Conservation (phyloP, 1,284 basidiomycete species). For the Apiotrichum laibachii region DNA sequence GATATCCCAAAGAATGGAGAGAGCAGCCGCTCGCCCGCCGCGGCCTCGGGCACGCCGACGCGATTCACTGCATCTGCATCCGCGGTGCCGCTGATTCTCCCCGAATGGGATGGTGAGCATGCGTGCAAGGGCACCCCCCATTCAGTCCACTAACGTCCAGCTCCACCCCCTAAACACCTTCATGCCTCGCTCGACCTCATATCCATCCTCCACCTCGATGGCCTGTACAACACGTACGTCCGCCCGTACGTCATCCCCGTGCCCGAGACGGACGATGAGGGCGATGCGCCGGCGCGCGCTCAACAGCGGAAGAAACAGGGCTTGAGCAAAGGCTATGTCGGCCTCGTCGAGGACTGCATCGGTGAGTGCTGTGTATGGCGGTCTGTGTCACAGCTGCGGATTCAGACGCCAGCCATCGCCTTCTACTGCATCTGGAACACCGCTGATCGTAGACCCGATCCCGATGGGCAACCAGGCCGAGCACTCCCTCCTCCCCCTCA, state of each 20-base stretch:
- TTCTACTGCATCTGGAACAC: no score
- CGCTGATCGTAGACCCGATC: slow-evolving; percentile 29
- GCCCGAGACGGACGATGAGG: slow-evolving; percentile 26
- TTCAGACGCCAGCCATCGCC: no score
- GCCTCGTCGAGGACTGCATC: slow-evolving; percentile 44
- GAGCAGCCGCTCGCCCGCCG: slow-evolving; percentile 26
- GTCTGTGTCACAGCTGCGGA: no score
- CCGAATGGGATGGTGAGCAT: slow-evolving; percentile 39
- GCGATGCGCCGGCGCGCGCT: slow-evolving; percentile 9
- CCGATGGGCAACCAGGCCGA: slow-evolving; percentile 32
- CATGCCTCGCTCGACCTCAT: slow-evolving; percentile 45
- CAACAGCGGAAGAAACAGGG: slow-evolving; percentile 20
- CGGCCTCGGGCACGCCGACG: not conserved
- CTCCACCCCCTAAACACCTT: slow-evolving; percentile 32
- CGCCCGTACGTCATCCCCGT: slow-evolving; percentile 36
- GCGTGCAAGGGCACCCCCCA: no score
- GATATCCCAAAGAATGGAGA: slow-evolving; percentile 39
- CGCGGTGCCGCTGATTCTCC: slow-evolving; percentile 25
- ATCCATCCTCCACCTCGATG: slow-evolving; percentile 40
- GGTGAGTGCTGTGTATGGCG: slow-evolving; percentile 25
- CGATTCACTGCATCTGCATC: not conserved
- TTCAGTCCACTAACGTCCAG: slow-evolving; percentile 13
- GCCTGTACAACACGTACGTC: slow-evolving; percentile 43
- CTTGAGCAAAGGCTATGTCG: slow-evolving; percentile 42
- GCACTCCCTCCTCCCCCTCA: slow-evolving; percentile 29